phyloP scores from a whole-genome alignment of 345 rosid species.

The Eutrema yunnanense region DNA sequence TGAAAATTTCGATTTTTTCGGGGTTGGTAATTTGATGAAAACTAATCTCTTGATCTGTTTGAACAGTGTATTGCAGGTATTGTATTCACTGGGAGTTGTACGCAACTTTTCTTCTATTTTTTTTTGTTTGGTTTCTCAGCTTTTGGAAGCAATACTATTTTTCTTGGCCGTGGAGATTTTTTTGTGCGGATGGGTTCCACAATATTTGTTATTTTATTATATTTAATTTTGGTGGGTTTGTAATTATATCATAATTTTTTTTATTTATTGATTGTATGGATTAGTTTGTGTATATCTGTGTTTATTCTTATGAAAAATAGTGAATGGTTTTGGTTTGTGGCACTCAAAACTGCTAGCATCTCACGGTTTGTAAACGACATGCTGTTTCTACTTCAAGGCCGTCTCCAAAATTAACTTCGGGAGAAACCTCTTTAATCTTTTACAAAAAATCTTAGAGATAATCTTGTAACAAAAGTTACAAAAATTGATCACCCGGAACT shows the following conservation, averaged over 20 bases:
- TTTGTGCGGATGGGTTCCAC: neutral
- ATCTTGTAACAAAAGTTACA: too few species aligned
- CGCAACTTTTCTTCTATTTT: neutral
- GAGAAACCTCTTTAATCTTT: too few species aligned
- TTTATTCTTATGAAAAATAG: neutral
- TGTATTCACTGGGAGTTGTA: neutral
- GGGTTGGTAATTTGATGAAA: neutral
- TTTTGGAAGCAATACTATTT: neutral
- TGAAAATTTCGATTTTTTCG: neutral
- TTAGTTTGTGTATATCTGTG: neutral
- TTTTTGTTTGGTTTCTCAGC: slow-evolving; percentile 9
- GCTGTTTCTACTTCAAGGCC: too few species aligned
- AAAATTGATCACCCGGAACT: too few species aligned
- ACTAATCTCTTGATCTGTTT: neutral
- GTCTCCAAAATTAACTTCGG: too few species aligned
- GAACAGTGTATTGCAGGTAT: slow-evolving; percentile 3
- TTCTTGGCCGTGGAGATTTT: neutral
- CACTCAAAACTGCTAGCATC: neutral
- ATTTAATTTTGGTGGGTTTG: slow-evolving; percentile 1
- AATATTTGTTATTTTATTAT: neutral
- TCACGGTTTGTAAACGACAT: too few species aligned
- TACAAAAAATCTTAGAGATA: too few species aligned
- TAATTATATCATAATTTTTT: slow-evolving; percentile 4
- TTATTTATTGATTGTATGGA: neutral
- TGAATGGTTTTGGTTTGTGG: neutral